These are phyloP conservation scores for Phytophthora hibernalis DNA, from an alignment of 352 stramenopile species.

Conservation along the genomic window DNA sequence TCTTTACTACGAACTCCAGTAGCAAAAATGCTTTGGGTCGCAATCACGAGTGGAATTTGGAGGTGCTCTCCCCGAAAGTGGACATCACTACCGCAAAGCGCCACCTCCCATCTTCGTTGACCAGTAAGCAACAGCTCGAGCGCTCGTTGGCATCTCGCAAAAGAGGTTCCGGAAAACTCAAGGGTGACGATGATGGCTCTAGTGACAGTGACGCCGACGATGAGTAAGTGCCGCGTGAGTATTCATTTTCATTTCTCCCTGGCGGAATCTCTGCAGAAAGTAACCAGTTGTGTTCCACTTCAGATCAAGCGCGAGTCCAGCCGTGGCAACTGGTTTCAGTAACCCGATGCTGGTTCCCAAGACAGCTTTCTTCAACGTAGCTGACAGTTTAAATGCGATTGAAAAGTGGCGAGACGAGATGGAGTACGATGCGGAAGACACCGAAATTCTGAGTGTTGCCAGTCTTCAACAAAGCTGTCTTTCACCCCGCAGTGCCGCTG, in stretches of 20 bases:
- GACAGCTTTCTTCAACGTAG: conserved; percentile 74
- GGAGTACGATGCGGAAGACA: conserved; percentile 48
- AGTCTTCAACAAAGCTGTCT: conserved; percentile 41
- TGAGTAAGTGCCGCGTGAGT: conserved; percentile 56
- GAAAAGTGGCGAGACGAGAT: conserved; percentile 78
- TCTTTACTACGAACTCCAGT: conserved; percentile 47
- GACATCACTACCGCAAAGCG: conserved; percentile 51
- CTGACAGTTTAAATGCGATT: conserved; percentile 74
- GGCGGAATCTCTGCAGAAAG: neutral
- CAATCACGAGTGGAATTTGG: conserved; percentile 65
- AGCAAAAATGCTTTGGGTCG: conserved; percentile 20
- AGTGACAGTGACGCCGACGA: conserved; percentile 65
- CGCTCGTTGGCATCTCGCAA: conserved; percentile 38
- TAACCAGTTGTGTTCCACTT: conserved; percentile 6
- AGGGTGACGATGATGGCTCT: conserved; percentile 18
- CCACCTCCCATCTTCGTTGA: conserved; percentile 41
- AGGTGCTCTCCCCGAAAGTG: conserved; percentile 60
- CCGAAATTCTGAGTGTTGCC: conserved; percentile 22
- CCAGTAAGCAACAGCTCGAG: conserved; percentile 47
- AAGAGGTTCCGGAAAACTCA: conserved; percentile 18
- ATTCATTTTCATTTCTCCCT: conserved; percentile 10
- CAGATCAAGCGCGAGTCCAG: conserved; percentile 21
- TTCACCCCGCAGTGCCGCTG: conserved; percentile 17
- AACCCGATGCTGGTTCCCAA: conserved; percentile 28
- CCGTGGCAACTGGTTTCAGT: conserved; percentile 9